phyloP scores from a whole-genome alignment of 1,139 yeast genomes.

The Yamadazyma conglobata region DNA sequence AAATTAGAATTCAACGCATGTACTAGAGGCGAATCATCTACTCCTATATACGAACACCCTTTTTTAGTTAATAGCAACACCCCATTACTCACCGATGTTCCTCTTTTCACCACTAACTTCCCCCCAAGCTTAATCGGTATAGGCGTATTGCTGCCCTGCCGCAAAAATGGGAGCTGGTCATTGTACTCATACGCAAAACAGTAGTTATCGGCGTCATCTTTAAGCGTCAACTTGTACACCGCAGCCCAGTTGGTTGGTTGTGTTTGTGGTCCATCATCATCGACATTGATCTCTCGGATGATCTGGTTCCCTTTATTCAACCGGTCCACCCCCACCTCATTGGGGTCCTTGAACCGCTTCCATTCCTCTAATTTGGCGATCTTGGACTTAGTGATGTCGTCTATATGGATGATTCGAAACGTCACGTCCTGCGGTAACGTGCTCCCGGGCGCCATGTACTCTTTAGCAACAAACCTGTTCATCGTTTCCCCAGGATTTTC shows the following conservation, averaged over 20 bases:
- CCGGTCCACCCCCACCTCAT: conserved; percentile 38
- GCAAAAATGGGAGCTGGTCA: conserved; percentile 34
- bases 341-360: conserved; percentile 38
- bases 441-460: conserved; percentile 12
- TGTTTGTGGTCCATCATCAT: conserved; percentile 17
- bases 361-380: conserved; percentile 39
- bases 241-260: conserved; percentile 3
- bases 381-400: conserved; percentile 34
- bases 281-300: conserved; percentile 33
- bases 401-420: conserved; percentile 32
- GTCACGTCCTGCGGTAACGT: conserved; percentile 18
- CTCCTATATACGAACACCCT: conserved; percentile 34
- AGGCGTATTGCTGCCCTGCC: conserved; percentile 23
- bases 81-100: conserved; percentile 34
- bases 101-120: conserved; percentile 27
- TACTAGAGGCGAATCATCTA: conserved; percentile 20
- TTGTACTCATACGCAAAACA: conserved; percentile 40
- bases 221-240: conserved; percentile 32
- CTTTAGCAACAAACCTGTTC: conserved; percentile 16
- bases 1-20: conserved; percentile 24
- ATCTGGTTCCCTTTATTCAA: conserved; percentile 21
- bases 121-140: conserved; percentile 41
- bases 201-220: conserved; percentile 29
- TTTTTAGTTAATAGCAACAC: conserved; percentile 27
- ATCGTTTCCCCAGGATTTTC: neutral